Evolutionary conservation across 2,329 filamentous ascomycete genomes (phyloP).

Genomic region (Podosphaera aphanis): DNA sequence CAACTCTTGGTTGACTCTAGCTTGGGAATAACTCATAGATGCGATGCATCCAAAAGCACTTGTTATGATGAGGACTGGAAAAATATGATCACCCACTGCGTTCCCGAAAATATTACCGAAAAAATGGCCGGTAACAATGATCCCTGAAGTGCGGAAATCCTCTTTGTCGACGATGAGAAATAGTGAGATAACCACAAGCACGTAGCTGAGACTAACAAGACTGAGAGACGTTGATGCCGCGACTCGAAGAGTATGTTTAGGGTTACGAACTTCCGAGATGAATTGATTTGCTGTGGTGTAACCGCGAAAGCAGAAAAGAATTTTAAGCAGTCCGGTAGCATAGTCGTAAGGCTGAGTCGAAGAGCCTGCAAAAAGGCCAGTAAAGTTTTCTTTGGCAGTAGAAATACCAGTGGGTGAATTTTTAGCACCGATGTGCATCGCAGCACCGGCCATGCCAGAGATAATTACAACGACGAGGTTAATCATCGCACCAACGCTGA

Average conservation of each 20-base stretch:
- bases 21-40: slow-evolving; percentile 26
- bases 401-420: slow-evolving; percentile 6
- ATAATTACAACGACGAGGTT: slow-evolving; percentile 24
- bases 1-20: slow-evolving; percentile 34
- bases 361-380: slow-evolving; percentile 19
- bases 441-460: slow-evolving; percentile 19
- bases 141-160: slow-evolving; percentile 1
- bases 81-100: slow-evolving; percentile 16
- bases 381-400: slow-evolving; percentile 20
- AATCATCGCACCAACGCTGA: slow-evolving; percentile 26
- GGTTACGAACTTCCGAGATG: slow-evolving; percentile 37
- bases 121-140: background rate
- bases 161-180: slow-evolving; percentile 21
- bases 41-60: slow-evolving; percentile 26
- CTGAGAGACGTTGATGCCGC: slow-evolving; percentile 25
- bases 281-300: slow-evolving; percentile 38
- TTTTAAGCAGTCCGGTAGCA: slow-evolving; percentile 31
- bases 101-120: slow-evolving; percentile 30
- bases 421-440: slow-evolving; percentile 15
- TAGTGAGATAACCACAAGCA: slow-evolving; percentile 35
- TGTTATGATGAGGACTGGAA: slow-evolving; percentile 24
- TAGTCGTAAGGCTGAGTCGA: slow-evolving; percentile 23
- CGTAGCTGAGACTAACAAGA: slow-evolving; percentile 28
- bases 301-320: slow-evolving; percentile 33
- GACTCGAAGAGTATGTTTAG: slow-evolving; percentile 28